These are phyloP conservation scores for Microcyclospora pomicola DNA, from an alignment of 2,329 filamentous ascomycete species.

Conservation along the genomic window DNA sequence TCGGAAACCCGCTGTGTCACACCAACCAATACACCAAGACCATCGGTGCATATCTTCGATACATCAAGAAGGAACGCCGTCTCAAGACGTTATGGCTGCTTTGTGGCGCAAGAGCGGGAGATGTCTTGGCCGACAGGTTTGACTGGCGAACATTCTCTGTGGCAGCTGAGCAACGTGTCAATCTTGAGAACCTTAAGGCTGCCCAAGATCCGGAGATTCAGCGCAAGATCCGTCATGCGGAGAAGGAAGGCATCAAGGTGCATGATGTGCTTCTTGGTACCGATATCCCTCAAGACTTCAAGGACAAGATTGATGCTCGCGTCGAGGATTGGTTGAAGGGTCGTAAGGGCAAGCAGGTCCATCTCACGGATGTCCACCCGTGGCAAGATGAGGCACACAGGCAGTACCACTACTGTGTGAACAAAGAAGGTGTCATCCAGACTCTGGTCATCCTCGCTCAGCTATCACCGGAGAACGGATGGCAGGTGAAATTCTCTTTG, in stretches of 20 bases:
- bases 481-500: slow-evolving; percentile 92
- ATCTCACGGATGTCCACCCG: slow-evolving; percentile 76
- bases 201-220: slow-evolving; percentile 52
- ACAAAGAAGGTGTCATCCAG: slow-evolving; percentile 55
- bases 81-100: slow-evolving; percentile 83
- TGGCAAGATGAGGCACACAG: slow-evolving; percentile 77
- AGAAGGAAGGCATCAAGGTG: slow-evolving; percentile 73
- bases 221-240: slow-evolving; percentile 65
- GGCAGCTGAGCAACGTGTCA: slow-evolving; percentile 75
- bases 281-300: slow-evolving; percentile 50
- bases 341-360: slow-evolving; percentile 75
- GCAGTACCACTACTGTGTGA: slow-evolving; percentile 71
- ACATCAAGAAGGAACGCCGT: slow-evolving; percentile 54
- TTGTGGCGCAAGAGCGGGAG: slow-evolving; percentile 63
- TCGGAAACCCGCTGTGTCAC: slow-evolving; percentile 80
- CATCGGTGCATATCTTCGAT: slow-evolving; percentile 60
- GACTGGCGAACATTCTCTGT: slow-evolving; percentile 84
- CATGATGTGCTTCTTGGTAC: slow-evolving; percentile 55
- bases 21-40: slow-evolving; percentile 59
- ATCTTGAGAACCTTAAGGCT: slow-evolving; percentile 54
- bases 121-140: slow-evolving; percentile 63
- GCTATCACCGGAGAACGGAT: slow-evolving; percentile 66
- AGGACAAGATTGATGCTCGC: slow-evolving; percentile 53
- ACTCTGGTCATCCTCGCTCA: slow-evolving; percentile 74
- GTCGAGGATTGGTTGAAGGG: slow-evolving; percentile 67